A percentile compares a stretch with the other conserved stretches of the same genome.
Evolutionary conservation across 2,329 filamentous ascomycete species (phyloP).

Genomic region (Trichophyton benhamiae): DNA sequence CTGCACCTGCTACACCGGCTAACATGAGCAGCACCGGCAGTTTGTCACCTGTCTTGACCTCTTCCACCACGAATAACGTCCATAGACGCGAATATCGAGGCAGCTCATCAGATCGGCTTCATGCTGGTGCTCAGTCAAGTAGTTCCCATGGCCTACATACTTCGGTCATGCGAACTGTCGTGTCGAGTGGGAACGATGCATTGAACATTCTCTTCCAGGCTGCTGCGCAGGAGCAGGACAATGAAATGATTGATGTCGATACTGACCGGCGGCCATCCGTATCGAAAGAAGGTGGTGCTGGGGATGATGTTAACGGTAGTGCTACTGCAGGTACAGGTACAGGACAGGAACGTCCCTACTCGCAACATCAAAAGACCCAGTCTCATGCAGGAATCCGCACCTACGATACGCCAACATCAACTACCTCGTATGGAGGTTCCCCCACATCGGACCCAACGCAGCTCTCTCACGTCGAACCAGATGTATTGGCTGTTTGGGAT

Average conservation of each 20-base stretch:
- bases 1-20: conserved; percentile 6
- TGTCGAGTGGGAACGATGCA: conserved; percentile 43
- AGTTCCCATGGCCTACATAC: conserved; percentile 25
- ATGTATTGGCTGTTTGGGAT: conserved; percentile 37
- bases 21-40: conserved; percentile 9
- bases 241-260: conserved; percentile 6
- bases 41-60: conserved; percentile 7
- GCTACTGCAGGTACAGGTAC: neutral
- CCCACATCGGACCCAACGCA: conserved; percentile 19
- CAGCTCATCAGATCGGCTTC: conserved; percentile 2
- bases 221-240: conserved; percentile 31
- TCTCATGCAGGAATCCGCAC: conserved; percentile 17
- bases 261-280: neutral
- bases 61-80: neutral
- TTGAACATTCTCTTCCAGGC: conserved; percentile 43
- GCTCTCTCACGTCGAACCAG: conserved; percentile 21
- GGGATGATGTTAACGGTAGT: neutral
- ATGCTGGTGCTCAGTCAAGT: neutral
- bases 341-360: conserved; percentile 13
- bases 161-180: conserved; percentile 38
- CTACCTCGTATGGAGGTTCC: conserved; percentile 11
- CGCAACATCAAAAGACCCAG: conserved; percentile 14
- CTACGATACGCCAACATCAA: conserved; percentile 24
- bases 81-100: neutral
- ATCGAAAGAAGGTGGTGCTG: neutral